Base-by-base conservation (phyloP, 345 rosid species). In the Eucalyptus pauciflora region DNA sequence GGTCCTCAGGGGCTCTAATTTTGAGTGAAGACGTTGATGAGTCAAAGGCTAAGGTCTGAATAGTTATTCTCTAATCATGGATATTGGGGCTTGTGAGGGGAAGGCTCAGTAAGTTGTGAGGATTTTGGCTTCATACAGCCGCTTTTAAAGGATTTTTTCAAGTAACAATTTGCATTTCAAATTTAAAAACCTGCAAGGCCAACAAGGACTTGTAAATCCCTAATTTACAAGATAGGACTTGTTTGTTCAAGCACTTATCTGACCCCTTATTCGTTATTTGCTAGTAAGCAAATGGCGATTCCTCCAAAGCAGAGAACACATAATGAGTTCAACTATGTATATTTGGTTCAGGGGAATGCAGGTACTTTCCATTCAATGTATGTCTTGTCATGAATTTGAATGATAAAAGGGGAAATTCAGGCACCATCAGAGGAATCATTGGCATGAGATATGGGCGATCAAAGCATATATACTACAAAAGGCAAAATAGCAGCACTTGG, bases 11-110 rank as follows among this genome's bases (percentile, higher is more conserved):
- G 86, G 83, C 92, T 92, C 94, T 93, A 91, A 93, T 94, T 94
- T 94, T 94, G 96, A 96, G 95, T 93, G 98, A 87, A 93, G 97
- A 96, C 91, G 96, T 93, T 96, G 96, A 95, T 94, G 93, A 95
- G 93, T 95, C 98, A 93, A 89, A 88, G 90, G 89, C 87, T 76
- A 91, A 91, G 93, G 93, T 76, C 85, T 43, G 85, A 87, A 91
- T 86, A 87, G 89, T 85, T 87, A 29, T 89, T 89, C 87, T 90
- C 87, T 86, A 86, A 91, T 88, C 89, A 92, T 92, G 91, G 88
- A 37, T 90, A 86, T 91, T 90, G 92, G 90, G 91, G 91, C 69
- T 86, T 88, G 91, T 89, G 92, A 52, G 50, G 50, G 67, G 45
- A 86, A 86, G 49, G 60, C 87, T 43, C 60, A 17, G 58, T 91